Percentiles rank a stretch among this genome's conserved stretches.
Conservation (phyloP, 306 rosid species). For the Ormosia semicastrata region DNA sequence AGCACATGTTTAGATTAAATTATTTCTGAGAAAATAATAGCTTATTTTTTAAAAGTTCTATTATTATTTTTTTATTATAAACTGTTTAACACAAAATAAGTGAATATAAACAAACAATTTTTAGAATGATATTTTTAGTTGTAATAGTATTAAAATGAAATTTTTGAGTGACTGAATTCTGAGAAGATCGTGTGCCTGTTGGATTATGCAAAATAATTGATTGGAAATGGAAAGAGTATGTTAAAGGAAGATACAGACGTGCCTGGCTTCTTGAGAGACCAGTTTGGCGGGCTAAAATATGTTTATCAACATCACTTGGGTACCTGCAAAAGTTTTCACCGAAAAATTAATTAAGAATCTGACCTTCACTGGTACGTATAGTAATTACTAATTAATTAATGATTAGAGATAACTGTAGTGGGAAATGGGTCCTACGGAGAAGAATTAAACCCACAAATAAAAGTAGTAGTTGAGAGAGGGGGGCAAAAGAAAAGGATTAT, state of each 20-base stretch:
- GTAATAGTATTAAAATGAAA: background rate
- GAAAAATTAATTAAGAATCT: slow-evolving; percentile 1
- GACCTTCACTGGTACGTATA: slow-evolving; percentile 24
- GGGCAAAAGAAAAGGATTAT: background rate
- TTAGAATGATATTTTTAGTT: background rate
- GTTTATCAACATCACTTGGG: slow-evolving; percentile 97
- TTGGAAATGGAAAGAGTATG: background rate
- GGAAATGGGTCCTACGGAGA: slow-evolving; percentile 33
- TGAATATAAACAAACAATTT: too few relatives aligned
- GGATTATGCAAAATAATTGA: background rate
- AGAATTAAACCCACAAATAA: slow-evolving; percentile 29
- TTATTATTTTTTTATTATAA: too few relatives aligned
- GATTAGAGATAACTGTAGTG: slow-evolving; percentile 16
- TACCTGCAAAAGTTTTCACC: slow-evolving; percentile 56
- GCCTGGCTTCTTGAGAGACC: slow-evolving; percentile 99
- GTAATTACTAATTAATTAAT: slow-evolving; percentile 5
- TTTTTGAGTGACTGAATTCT: background rate
- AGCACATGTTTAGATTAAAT: too few relatives aligned
- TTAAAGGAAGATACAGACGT: slow-evolving; percentile 35
- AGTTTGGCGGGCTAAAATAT: slow-evolving; percentile 92
- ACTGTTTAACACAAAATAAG: too few relatives aligned
- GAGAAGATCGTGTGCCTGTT: background rate
- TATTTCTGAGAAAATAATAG: too few relatives aligned
- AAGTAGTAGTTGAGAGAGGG: slow-evolving; percentile 26
- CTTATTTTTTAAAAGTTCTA: too few relatives aligned